Base-by-base conservation (phyloP, 257 asterid genomes). In the Ehretia macrophylla region DNA sequence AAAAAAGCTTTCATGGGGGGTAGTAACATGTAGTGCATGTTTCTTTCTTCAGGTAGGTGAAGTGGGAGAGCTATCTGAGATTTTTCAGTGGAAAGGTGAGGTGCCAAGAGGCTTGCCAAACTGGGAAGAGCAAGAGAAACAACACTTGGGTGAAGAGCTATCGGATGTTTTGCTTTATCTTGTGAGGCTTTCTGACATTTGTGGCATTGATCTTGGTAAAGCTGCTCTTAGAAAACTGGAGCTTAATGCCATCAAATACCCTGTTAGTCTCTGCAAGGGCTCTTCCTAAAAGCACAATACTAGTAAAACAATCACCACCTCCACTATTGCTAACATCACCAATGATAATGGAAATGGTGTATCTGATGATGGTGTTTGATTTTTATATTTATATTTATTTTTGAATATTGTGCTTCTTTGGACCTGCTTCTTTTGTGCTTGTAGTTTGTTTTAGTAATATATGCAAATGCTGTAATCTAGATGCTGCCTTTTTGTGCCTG, bases 21-120 rank as follows among this genome's bases (percentile, higher is more conserved):
- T 27, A 27, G 35, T 27, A 27, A 27, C 6, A 27, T 27, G 35
- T 27, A 3, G 35, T 6, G 35, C 35, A 27, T 27, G 35, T 64
- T 14, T 51, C 38, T 11, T 21, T 62, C 13, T 56, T n/a, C 71
- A 84, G 93, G 82, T 85, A 12, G 94, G 86, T 11, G 94, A 85
- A 75, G 85, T 81, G 8, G 94, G 94, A 23, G 94, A 85, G 19
- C 38, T 84, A 46, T 84, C 88, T 13, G 92, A 84, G 53, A 79
- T 84, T 54, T 84, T 84, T 63, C 88, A 85, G 62, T 85, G 94
- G 94, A 81, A 79, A 71, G 88, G 86, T 21, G 94, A 85, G 76
- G 94, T 85, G 14, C 68, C 77, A 12, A 79, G 67, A 51, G 94
- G 88, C 11, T 58, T 84, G 12, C 75, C 85, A 0, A 85, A 63